Evolutionary conservation across 2,329 filamentous ascomycete species (phyloP).

Genomic region (Penicillium corylophilum): DNA sequence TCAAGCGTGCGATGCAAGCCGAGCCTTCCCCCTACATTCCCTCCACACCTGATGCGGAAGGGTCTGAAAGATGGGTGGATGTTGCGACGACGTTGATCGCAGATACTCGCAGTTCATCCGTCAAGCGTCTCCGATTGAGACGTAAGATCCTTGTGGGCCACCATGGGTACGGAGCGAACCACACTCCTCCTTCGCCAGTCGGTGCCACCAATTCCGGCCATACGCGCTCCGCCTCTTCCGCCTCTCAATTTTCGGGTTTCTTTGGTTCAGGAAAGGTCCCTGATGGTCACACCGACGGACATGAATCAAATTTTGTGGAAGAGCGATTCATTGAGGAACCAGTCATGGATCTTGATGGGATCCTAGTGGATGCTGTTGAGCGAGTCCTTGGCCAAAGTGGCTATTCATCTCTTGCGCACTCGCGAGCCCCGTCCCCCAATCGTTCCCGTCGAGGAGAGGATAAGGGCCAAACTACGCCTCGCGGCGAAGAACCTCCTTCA

Average conservation of each 20-base stretch:
- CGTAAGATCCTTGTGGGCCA: conserved; percentile 42
- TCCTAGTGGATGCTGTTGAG: conserved; percentile 58
- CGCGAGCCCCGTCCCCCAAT: conserved; percentile 42
- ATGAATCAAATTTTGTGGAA: conserved; percentile 39
- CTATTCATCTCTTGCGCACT: conserved; percentile 42
- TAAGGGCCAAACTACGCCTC: conserved; percentile 22
- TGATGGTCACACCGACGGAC: conserved; percentile 12
- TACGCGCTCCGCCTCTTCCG: conserved; percentile 29
- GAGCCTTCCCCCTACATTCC: conserved; percentile 49
- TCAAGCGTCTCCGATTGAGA: conserved; percentile 56
- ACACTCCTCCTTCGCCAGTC: conserved; percentile 22
- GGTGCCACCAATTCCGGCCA: conserved; percentile 23
- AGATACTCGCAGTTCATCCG: conserved; percentile 54
- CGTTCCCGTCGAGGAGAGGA: conserved; percentile 36
- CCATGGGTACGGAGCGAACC: conserved; percentile 15
- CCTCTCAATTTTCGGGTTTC: conserved; percentile 29
- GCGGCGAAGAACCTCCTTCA: conserved; percentile 32
- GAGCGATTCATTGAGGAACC: conserved; percentile 55
- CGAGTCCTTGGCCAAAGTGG: conserved; percentile 51
- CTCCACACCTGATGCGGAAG: conserved; percentile 33
- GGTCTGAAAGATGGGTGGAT: conserved; percentile 53
- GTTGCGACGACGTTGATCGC: conserved; percentile 59
- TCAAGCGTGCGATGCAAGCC: conserved; percentile 57
- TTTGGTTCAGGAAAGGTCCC: conserved; percentile 30
- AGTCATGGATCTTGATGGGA: conserved; percentile 60